phyloP scores from a whole-genome alignment of 2,329 filamentous ascomycete genomes.

The Alternaria brassicae region DNA sequence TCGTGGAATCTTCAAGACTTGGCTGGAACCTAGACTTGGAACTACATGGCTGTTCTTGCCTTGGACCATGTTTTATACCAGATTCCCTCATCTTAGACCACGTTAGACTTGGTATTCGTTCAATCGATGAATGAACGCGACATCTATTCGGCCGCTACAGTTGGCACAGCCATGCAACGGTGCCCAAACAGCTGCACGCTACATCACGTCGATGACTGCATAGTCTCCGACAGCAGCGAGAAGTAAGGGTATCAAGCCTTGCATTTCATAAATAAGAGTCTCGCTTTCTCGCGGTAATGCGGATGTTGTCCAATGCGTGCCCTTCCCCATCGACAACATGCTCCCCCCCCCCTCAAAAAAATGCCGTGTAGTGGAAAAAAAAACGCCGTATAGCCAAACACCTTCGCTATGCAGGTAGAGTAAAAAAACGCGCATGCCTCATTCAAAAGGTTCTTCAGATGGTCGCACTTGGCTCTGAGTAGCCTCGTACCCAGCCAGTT shows the following conservation, averaged over 20 bases:
- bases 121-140: neutral
- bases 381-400: constrained; percentile 42
- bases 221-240: too few relatives aligned
- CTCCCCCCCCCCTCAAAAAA: neutral
- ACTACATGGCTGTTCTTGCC: too few relatives aligned
- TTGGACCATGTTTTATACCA: too few relatives aligned
- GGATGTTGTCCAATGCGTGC: neutral
- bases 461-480: too few relatives aligned
- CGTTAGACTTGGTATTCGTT: too few relatives aligned
- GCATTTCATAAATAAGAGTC: neutral
- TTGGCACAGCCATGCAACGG: neutral
- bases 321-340: neutral
- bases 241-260: neutral
- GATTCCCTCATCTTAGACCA: too few relatives aligned
- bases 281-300: neutral
- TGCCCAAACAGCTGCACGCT: neutral
- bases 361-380: neutral
- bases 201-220: too few relatives aligned
- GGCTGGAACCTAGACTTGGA: too few relatives aligned
- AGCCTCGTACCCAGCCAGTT: too few relatives aligned
- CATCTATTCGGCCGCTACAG: neutral
- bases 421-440: neutral
- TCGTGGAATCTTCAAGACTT: too few relatives aligned
- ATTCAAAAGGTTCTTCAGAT: neutral
- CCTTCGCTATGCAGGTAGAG: constrained; percentile 48